Evolutionary conservation across 1,284 basidiomycete genomes (phyloP), one percentile per base, ranked within the genome.

Genomic region (Inonotus obliquus): DNA sequence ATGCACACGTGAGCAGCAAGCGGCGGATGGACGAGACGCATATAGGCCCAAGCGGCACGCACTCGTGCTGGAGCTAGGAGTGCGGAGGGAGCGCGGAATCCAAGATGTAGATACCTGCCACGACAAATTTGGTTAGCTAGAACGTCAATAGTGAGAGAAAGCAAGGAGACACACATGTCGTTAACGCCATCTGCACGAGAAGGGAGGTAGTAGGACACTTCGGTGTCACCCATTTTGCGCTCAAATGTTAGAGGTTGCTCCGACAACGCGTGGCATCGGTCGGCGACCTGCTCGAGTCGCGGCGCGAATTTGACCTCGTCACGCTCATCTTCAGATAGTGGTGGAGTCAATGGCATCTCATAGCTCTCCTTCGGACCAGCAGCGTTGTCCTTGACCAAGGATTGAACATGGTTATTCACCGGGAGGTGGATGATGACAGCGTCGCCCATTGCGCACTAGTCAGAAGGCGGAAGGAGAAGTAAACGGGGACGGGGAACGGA

Each of bases 161-260:
- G 48, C 23, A 61, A 25, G 27, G 21, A 35, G 41, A 70, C 80
- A 62, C 69, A 91, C 91, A 92, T 92, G 71, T 94, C 91, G 67
- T 92, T 92, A 27, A 92, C 90, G 13, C 91, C 91, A 62, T 77
- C 81, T 54, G 82, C 83, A 21, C 89, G 79, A 3, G 85, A 84
- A 1, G 88, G 89, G 10, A 91, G 77, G 69, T 82, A 92, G 71
- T 91, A 92, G 2, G 87, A 88, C 4, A 79, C 70, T 70, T 89
- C 87, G 10, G 81, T 87, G 62, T 87, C 80, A 7, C 87, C 85
- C 65, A 89, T 75, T 63, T 69, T 74, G 25, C 83, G 75, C 68
- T 82, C 79, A 62, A 67, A 70, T 59, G n/a, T 49, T 19, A 54
- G 51, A 14, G 45, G 54, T 4, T 57, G 19, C 11, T 44, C 44